Percentiles rank a stretch among this genome's conserved stretches.
phyloP scores from a whole-genome alignment of 2,329 filamentous ascomycete species.

The Apiospora pterosperma region DNA sequence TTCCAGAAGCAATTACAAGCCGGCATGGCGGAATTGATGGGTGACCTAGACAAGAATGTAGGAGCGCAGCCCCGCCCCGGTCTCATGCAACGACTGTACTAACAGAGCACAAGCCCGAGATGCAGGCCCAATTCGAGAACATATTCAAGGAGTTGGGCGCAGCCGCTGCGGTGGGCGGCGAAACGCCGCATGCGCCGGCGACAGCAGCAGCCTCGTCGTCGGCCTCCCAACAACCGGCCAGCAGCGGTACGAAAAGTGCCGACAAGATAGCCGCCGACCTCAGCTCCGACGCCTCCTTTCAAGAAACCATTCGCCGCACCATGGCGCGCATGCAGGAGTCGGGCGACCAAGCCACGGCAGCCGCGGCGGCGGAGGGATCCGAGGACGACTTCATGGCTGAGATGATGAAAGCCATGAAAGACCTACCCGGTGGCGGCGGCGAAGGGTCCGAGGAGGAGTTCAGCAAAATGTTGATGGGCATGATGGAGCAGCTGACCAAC shows the following conservation, averaged over 20 bases:
- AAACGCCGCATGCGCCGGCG: slow-evolving; percentile 16
- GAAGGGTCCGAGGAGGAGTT: slow-evolving; percentile 73
- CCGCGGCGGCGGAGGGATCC: slow-evolving; percentile 61
- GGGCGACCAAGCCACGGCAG: slow-evolving; percentile 79
- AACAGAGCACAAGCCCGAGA: slow-evolving; percentile 53
- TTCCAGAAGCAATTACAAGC: slow-evolving; percentile 85
- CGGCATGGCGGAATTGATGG: slow-evolving; percentile 82
- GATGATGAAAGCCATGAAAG: slow-evolving; percentile 84
- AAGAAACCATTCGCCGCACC: slow-evolving; percentile 87
- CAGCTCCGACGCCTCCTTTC: slow-evolving; percentile 67
- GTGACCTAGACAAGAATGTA: slow-evolving; percentile 60
- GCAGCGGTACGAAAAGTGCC: slow-evolving; percentile 8
- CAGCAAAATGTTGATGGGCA: slow-evolving; percentile 89
- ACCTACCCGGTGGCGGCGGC: slow-evolving; percentile 45
- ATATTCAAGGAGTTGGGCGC: slow-evolving; percentile 71
- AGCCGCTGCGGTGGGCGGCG: slow-evolving; percentile 35
- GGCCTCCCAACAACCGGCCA: not conserved
- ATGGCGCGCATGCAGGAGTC: slow-evolving; percentile 96
- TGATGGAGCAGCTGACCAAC: slow-evolving; percentile 99
- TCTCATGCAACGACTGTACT: not conserved
- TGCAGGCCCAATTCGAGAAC: slow-evolving; percentile 75
- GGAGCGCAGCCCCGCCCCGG: slow-evolving; percentile 15
- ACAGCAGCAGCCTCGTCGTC: slow-evolving; percentile 20
- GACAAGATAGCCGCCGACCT: slow-evolving; percentile 28
- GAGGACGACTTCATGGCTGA: slow-evolving; percentile 85